Percentiles rank a stretch among this genome's conserved stretches.
phyloP scores from a whole-genome alignment of 768 basidiomycete genomes.

The Leccinum subtestaceum region DNA sequence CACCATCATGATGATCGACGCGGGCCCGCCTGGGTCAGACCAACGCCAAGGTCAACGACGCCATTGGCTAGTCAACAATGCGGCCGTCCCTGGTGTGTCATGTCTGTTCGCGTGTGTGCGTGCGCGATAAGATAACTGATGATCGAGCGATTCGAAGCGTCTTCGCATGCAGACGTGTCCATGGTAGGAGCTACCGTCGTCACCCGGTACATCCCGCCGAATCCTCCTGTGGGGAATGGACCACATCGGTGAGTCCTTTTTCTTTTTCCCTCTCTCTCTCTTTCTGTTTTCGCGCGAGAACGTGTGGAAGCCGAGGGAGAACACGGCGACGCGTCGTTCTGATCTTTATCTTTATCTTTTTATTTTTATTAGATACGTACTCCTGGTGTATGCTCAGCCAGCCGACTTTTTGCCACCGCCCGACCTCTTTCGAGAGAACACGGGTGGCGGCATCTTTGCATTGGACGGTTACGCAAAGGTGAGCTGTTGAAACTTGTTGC shows the following conservation, averaged over 20 bases:
- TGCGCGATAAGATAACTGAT: background rate
- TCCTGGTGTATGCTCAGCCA: constrained; percentile 66
- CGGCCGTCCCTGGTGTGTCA: constrained; percentile 43
- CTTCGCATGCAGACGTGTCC: constrained; percentile 37
- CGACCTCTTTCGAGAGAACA: constrained; percentile 48
- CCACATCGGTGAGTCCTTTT: constrained; percentile 60
- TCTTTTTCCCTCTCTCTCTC: too few species aligned
- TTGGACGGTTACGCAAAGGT: constrained; percentile 58
- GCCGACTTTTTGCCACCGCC: constrained; percentile 57
- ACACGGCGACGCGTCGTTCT: background rate
- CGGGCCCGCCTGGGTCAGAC: constrained; percentile 62
- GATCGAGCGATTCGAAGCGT: background rate
- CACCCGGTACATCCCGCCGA: constrained; percentile 70
- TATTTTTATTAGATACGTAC: constrained; percentile 51
- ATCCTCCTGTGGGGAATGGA: constrained; percentile 65
- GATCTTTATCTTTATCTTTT: too few species aligned
- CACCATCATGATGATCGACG: constrained; percentile 76
- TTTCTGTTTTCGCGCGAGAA: background rate
- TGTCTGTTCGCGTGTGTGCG: background rate
- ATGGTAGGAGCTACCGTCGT: constrained; percentile 46
- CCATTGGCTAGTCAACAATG: constrained; percentile 80
- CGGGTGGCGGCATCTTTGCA: constrained; percentile 54
- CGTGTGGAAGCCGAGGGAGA: background rate
- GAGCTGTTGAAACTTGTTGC: constrained; percentile 10
- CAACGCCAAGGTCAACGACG: constrained; percentile 59